Conservation (phyloP, 306 rosid genomes). For the Glycine latifolia region DNA sequence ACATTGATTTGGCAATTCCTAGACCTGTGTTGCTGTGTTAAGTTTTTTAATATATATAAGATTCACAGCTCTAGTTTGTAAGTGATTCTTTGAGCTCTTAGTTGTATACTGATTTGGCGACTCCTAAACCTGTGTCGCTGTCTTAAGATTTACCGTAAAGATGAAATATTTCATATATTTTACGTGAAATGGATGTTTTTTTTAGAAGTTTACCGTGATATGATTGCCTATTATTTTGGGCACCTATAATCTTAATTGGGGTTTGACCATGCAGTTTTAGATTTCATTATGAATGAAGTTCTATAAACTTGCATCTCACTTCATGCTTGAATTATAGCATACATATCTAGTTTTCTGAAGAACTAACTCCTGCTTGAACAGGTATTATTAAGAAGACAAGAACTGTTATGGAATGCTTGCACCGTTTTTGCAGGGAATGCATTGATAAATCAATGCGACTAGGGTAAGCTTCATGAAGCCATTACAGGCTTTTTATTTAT, state of each 20-base stretch:
- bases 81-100: not conserved
- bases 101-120: not conserved
- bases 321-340: not conserved
- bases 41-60: too few relatives aligned
- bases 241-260: constrained; percentile 9
- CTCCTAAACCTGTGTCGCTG: not conserved
- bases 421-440: constrained; percentile 98
- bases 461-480: constrained; percentile 64
- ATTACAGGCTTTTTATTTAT: constrained; percentile 35
- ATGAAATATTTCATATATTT: constrained; percentile 23
- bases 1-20: too few relatives aligned
- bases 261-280: constrained; percentile 32
- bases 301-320: constrained; percentile 36
- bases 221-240: not conserved
- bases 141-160: not conserved
- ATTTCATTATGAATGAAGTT: constrained; percentile 6
- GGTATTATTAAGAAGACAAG: constrained; percentile 96
- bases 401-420: constrained; percentile 98
- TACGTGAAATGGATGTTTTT: constrained; percentile 10
- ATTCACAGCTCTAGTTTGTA: too few relatives aligned
- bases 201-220: constrained; percentile 19
- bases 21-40: too few relatives aligned
- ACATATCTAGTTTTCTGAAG: constrained; percentile 25
- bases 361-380: constrained; percentile 46
- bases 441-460: constrained; percentile 96